A percentile compares a stretch with the other conserved stretches of the same genome.
Evolutionary conservation across 2,329 filamentous ascomycete genomes (phyloP).

Genomic region (Diaporthe vaccinii): DNA sequence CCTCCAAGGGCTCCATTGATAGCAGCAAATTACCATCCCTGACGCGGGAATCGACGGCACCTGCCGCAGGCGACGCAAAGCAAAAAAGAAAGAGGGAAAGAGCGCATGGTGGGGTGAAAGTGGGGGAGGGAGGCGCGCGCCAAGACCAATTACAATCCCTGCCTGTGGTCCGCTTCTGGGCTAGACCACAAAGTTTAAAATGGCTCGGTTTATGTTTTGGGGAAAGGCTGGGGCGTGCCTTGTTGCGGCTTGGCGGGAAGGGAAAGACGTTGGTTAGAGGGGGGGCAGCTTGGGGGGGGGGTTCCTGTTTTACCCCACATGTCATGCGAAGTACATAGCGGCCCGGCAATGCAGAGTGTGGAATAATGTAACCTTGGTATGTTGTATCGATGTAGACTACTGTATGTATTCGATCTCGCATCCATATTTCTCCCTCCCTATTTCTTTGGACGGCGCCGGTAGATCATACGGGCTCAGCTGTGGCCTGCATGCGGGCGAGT

Average conservation of each 20-base stretch:
- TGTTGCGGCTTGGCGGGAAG: background rate
- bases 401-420: constrained; percentile 1
- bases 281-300: background rate
- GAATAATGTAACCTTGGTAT: constrained; percentile 18
- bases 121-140: background rate
- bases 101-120: background rate
- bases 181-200: constrained; percentile 26
- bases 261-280: background rate
- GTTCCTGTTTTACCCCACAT: constrained; percentile 27
- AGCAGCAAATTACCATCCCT: constrained; percentile 13
- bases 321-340: constrained; percentile 21
- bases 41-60: constrained; percentile 29
- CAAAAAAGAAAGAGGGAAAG: constrained; percentile 6
- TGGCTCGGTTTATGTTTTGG: constrained; percentile 21
- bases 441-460: background rate
- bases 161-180: background rate
- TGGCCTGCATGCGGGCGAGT: background rate
- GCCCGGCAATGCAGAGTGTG: constrained; percentile 14
- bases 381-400: background rate
- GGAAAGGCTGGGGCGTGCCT: background rate
- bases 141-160: constrained; percentile 23
- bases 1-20: constrained; percentile 7
- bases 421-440: background rate
- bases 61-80: constrained; percentile 19
- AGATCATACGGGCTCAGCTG: background rate